Evolutionary conservation across 768 basidiomycete species (phyloP).

Genomic region (Mycena galericulata): DNA sequence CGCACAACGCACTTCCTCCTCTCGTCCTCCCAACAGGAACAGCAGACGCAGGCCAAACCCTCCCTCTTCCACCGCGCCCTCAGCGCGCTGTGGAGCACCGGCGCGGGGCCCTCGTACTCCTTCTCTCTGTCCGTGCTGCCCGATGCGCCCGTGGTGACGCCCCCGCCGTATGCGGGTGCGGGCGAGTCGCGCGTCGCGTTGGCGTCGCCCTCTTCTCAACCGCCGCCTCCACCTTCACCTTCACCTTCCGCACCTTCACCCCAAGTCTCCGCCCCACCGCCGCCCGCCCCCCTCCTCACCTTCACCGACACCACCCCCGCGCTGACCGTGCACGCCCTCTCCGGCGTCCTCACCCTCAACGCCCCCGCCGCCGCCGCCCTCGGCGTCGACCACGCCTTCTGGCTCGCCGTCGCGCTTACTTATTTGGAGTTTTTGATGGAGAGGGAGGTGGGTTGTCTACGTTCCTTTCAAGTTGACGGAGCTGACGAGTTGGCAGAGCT

Average conservation of each 20-base stretch:
- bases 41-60: too few species aligned
- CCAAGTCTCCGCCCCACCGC: constrained; percentile 32
- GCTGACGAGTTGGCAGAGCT: constrained; percentile 55
- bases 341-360: constrained; percentile 75
- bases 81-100: constrained; percentile 58
- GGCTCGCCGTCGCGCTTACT: constrained; percentile 79
- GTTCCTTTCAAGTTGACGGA: neutral
- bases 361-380: constrained; percentile 63
- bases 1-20: constrained; percentile 67
- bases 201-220: too few species aligned
- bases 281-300: constrained; percentile 60
- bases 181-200: too few species aligned
- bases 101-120: constrained; percentile 70
- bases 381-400: constrained; percentile 83
- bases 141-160: constrained; percentile 37
- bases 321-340: constrained; percentile 66
- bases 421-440: constrained; percentile 85
- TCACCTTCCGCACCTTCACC: constrained; percentile 29
- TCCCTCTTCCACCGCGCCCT: constrained; percentile 66
- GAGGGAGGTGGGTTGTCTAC: constrained; percentile 68
- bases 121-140: constrained; percentile 73
- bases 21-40: constrained; percentile 57
- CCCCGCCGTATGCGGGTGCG: constrained; percentile 37
- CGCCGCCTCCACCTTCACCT: constrained; percentile 10
- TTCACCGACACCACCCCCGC: constrained; percentile 83